Evolutionary conservation across 164 flowering plant genomes (phyloP).

Genomic region (Macadamia tetraphylla): DNA sequence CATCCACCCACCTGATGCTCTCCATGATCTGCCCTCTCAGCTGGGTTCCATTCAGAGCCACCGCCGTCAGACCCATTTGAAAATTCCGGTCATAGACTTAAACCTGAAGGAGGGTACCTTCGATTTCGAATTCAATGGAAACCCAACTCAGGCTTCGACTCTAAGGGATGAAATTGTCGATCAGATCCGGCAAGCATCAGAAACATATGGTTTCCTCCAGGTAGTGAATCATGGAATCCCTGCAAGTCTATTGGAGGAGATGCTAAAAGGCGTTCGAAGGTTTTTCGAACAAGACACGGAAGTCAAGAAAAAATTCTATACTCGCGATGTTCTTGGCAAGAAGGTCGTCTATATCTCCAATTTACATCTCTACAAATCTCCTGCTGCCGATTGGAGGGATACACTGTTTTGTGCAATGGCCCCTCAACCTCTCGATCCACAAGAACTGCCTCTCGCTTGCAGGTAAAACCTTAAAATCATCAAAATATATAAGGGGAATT

Average conservation of each 20-base stretch:
- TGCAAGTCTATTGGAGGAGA: slow-evolving; percentile 26
- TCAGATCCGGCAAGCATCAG: slow-evolving; percentile 25
- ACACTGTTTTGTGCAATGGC: slow-evolving; percentile 17
- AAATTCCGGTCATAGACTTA: slow-evolving; percentile 31
- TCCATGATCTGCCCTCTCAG: no score
- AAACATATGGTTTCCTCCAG: slow-evolving; percentile 49
- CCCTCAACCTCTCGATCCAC: slow-evolving; percentile 11
- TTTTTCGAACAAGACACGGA: slow-evolving; percentile 41
- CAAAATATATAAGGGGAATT: background rate
- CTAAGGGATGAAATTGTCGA: slow-evolving; percentile 17
- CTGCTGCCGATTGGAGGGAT: slow-evolving; percentile 34
- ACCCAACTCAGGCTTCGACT: slow-evolving; percentile 1
- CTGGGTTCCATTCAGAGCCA: background rate
- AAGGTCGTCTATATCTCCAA: slow-evolving; percentile 20
- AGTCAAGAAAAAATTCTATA: slow-evolving; percentile 27
- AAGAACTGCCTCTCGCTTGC: slow-evolving; percentile 30
- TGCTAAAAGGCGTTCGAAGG: slow-evolving; percentile 26
- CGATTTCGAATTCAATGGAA: background rate
- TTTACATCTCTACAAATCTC: slow-evolving; percentile 22
- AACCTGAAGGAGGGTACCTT: no score
- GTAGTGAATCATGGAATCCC: slow-evolving; percentile 51
- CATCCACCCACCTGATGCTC: slow-evolving; percentile 7
- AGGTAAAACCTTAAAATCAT: slow-evolving; percentile 10
- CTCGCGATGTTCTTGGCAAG: slow-evolving; percentile 19
- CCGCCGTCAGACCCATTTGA: background rate